phyloP scores from a whole-genome alignment of 2,329 filamentous ascomycete species.

The Didymella pomorum region DNA sequence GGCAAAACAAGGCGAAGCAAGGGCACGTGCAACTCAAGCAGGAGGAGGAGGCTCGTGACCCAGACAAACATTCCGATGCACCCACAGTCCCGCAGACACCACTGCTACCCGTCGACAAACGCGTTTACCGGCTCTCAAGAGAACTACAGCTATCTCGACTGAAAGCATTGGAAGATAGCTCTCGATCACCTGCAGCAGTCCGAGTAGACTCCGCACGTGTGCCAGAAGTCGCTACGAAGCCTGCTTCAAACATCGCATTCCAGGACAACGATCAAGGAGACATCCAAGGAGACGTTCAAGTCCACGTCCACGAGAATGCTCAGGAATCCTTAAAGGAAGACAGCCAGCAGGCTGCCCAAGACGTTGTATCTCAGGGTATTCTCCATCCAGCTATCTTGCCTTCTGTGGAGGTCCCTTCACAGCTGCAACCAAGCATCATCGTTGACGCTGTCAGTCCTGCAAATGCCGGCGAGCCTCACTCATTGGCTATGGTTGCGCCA shows the following conservation, averaged over 20 bases:
- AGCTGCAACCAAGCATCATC: conserved; percentile 8
- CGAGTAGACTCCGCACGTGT: not conserved
- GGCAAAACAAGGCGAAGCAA: conserved; percentile 26
- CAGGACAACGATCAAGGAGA: not conserved
- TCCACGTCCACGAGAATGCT: not conserved
- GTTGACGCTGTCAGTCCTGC: conserved; percentile 4
- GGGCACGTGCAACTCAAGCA: conserved; percentile 7
- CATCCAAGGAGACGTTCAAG: not conserved
- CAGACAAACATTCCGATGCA: conserved; percentile 23
- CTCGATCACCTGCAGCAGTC: not conserved
- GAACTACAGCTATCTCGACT: conserved; percentile 8
- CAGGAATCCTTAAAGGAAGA: not conserved
- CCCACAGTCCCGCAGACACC: conserved; percentile 5
- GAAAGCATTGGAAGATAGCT: not conserved
- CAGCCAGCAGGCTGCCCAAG: not conserved
- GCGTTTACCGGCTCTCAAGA: conserved; percentile 12
- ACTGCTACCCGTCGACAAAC: conserved; percentile 11
- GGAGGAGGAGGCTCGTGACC: conserved; percentile 2
- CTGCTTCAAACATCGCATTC: not conserved
- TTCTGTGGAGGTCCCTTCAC: not conserved
- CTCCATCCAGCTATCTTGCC: not conserved
- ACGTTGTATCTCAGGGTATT: not conserved
- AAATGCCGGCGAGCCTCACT: not conserved
- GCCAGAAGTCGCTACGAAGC: not conserved
- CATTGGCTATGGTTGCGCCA: not conserved